Conservation (phyloP, 139 green algal species). For the Chlamydomonas urium region DNA sequence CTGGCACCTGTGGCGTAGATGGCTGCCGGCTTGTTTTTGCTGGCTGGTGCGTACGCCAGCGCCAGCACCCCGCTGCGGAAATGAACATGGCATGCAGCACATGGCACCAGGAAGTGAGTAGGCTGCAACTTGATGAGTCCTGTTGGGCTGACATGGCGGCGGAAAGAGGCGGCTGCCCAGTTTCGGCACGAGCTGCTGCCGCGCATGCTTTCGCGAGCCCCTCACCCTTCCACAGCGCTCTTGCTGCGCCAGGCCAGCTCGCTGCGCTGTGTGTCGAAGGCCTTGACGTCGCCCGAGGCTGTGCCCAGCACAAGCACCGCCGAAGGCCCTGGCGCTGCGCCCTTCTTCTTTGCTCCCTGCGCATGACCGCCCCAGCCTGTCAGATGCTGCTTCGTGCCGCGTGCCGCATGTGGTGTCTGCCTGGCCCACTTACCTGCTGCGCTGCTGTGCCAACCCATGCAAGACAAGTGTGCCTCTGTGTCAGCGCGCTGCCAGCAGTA, state of each 20-base stretch:
- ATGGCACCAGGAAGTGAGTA: no score
- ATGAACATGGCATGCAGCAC: neutral
- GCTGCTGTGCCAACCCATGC: constrained; percentile 20
- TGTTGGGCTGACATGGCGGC: no score
- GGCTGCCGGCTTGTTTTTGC: no score
- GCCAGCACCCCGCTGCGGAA: no score
- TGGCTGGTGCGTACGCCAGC: no score
- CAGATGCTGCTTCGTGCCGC: neutral
- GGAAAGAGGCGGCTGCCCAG: no score
- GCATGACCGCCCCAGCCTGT: neutral
- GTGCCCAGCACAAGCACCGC: constrained; percentile 45
- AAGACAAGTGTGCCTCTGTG: constrained; percentile 31
- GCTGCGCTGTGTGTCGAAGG: constrained; percentile 47
- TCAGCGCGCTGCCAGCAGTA: constrained; percentile 29
- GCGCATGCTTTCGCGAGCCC: neutral
- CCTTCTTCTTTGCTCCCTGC: constrained; percentile 27
- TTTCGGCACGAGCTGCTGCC: no score
- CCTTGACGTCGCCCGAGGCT: constrained; percentile 47
- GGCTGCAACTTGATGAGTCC: no score
- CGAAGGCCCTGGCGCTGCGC: neutral
- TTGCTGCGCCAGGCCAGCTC: constrained; percentile 47
- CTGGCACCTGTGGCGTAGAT: constrained; percentile 25
- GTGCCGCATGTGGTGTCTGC: neutral
- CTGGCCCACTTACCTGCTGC: neutral
- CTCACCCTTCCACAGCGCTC: constrained; percentile 56